Evolutionary conservation across 306 rosid genomes (phyloP).

Genomic region (Glycyrrhiza uralensis): DNA sequence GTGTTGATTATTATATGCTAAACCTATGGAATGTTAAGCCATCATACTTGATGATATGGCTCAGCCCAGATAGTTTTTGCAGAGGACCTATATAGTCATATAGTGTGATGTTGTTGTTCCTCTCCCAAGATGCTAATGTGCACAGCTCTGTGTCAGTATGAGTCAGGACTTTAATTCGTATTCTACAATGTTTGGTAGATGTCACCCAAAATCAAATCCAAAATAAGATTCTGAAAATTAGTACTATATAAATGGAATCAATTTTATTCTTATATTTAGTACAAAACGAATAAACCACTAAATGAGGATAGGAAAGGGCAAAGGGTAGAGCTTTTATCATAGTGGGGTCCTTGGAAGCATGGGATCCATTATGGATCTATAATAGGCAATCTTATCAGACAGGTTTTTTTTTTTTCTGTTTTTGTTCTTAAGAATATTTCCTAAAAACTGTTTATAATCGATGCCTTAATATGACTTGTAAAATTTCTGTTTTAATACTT

Average conservation of each 20-base stretch:
- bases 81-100: not conserved
- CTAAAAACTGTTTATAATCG: too few species aligned
- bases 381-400: too few species aligned
- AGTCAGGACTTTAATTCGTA: not conserved
- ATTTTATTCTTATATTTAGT: too few species aligned
- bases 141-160: not conserved
- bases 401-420: too few species aligned
- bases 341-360: too few species aligned
- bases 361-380: too few species aligned
- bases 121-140: not conserved
- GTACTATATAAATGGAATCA: too few species aligned
- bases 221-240: not conserved
- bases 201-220: not conserved
- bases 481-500: slow-evolving; percentile 4
- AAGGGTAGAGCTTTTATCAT: too few species aligned
- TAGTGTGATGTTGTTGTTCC: not conserved
- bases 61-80: not conserved
- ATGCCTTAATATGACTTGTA: slow-evolving; percentile 7
- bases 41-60: slow-evolving; percentile 3
- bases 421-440: too few species aligned
- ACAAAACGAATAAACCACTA: too few species aligned
- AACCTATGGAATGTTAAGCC: slow-evolving; percentile 4
- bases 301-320: too few species aligned
- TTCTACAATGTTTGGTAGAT: not conserved
- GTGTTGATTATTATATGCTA: not conserved